Evolutionary conservation across 1,284 basidiomycete species (phyloP), one percentile per base, ranked within the genome.

Genomic region (Puccinia triticina): DNA sequence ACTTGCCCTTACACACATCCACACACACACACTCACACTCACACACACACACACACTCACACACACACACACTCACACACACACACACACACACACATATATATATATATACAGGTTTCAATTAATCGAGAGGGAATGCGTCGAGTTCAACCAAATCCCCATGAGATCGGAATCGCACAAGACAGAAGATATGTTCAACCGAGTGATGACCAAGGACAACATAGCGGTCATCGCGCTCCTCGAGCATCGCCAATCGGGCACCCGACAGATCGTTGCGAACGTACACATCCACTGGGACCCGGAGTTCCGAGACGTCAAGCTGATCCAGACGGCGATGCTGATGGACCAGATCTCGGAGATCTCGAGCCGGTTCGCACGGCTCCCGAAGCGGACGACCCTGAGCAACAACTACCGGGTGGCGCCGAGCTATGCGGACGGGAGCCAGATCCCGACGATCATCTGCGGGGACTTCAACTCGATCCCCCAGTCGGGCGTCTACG

Each of bases 141-240:
- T 99, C 87, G 97, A 99, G 87, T 99, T 96, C 89, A 94, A 93
- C 87, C 91, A 94, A 82, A 90, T 96, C 83, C 96, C 96, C 10
- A 93, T 98, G 90, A 93, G 95, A 75, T 91, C 92, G 64, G 96
- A 99, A 87, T 96, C 98, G 89, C 95, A 96, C 88, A 96, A 95
- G 89, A 97, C 96, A 5, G 95, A 99, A 86, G 96, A 98, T 88
- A 96, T 99, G 95, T 99, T 98, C 90, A 98, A 98, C 87, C 94
- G 97, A 77, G 95, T 99, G 83, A 91, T 98, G 87, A 93, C 93
- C 84, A 95, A 96, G 87, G 97, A 98, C 88, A 92, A 98, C 87
- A 94, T 99, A 84, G 95, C 94, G 55, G 91, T 96, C 83, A 90
- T 96, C 73, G 92, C 92, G 84, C 90, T 95, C 66, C 90, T 99